Conservation (phyloP, 139 green algal species). For the Micractinium conductrix region DNA sequence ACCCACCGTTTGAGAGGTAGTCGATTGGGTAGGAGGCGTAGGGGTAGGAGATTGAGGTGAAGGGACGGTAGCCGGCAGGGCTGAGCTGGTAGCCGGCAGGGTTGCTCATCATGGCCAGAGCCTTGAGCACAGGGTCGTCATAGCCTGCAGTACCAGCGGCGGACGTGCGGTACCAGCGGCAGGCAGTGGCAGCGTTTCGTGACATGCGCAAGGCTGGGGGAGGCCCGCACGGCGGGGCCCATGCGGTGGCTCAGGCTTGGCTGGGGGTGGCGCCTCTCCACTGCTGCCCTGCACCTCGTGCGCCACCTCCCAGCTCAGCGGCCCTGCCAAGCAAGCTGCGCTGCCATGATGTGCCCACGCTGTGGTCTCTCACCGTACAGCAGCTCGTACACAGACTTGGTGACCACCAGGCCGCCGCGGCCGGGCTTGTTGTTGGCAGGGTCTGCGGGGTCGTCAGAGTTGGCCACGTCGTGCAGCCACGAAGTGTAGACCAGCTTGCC, state of each 20-base stretch:
- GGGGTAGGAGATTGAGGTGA: conserved; percentile 4
- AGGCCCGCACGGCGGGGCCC: not conserved
- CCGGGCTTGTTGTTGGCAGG: not conserved
- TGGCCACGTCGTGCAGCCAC: not conserved
- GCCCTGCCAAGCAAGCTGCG: no score
- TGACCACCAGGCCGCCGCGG: conserved; percentile 39
- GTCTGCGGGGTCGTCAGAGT: no score
- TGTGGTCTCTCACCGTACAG: conserved; percentile 32
- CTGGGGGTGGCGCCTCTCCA: not conserved
- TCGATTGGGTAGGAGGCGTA: not conserved
- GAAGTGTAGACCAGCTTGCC: conserved; percentile 7
- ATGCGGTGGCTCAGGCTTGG: not conserved
- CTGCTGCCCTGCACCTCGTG: not conserved
- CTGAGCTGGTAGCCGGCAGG: not conserved
- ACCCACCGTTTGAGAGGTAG: conserved; percentile 26
- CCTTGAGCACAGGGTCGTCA: conserved; percentile 41
- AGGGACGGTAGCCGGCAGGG: conserved; percentile 36
- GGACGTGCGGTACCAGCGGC: no score
- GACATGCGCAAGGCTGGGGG: not conserved
- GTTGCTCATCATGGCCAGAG: not conserved
- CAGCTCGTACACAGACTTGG: conserved; percentile 34
- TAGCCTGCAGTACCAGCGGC: conserved; percentile 17
- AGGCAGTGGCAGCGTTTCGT: not conserved
- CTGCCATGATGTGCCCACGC: not conserved
- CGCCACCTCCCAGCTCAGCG: not conserved